Base-by-base conservation (phyloP, 768 basidiomycete genomes). In the Collybia mongolica region DNA sequence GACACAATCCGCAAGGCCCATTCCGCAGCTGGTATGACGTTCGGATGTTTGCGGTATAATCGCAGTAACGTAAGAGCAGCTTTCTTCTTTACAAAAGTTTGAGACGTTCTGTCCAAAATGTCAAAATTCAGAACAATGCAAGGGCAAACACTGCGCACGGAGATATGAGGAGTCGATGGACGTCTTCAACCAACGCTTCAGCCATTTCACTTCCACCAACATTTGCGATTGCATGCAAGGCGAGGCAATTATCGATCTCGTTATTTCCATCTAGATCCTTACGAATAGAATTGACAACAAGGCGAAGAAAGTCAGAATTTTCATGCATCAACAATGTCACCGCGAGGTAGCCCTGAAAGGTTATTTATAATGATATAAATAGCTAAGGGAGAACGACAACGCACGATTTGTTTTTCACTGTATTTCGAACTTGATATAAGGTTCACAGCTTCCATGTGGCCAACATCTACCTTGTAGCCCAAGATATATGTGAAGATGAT, bases 401-500 rank as follows among this genome's bases (percentile, higher is more conserved):
- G 57, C 65, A 97, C 96, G 55, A 99, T 98, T 68, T 99, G 97
- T 71, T 99, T 99, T 74, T 99, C 97, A 62, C 89, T 93, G 65
- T 99, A 99, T 61, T 98, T 98, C 26, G 82, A 70, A 61, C 91
- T 93, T 22, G 95, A 90, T 57, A 99, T 98, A 56, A 99, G 80
- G 67, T 99, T 98, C 57, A 98, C 93, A 20, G 97, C 96, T 64
- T 98, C 95, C 95, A 98, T 97, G 68, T 98, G 97, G 14, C 97
- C 97, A 18, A 98, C 83, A 65, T 99, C 97, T 59, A 98, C 94
- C 70, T 97, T 96, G 76, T 99, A 99, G 38, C 97, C 97, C 52
- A 99, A 76, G 60, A 99, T 99, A 63, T 98, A 98, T 5, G 97
- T 98, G 75, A 98, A 99, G 53, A 98, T 89, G 60, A 99, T 95